Conservation (phyloP, 208 protist species). For the Trichomonas gallinae region DNA sequence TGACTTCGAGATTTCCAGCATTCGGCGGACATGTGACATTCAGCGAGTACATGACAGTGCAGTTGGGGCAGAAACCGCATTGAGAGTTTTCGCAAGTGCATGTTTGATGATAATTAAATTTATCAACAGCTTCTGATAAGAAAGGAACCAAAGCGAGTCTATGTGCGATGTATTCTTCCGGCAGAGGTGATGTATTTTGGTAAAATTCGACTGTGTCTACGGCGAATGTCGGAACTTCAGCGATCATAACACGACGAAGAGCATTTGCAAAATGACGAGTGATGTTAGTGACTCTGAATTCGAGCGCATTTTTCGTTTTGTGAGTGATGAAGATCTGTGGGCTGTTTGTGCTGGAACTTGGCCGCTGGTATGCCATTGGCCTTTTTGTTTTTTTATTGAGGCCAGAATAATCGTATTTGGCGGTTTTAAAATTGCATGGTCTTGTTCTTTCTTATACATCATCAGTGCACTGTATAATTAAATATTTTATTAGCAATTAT, state of each 20-base stretch:
- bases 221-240: slow-evolving; percentile 89
- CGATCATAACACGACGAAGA: slow-evolving; percentile 84
- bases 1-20: no score
- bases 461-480: no score
- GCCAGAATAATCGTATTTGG: not conserved
- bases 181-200: slow-evolving; percentile 63
- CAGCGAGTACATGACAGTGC: slow-evolving; percentile 41
- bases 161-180: slow-evolving; percentile 96
- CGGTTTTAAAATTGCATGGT: not conserved
- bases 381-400: not conserved
- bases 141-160: slow-evolving; percentile 90
- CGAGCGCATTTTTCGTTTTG: not conserved
- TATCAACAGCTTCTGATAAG: not conserved
- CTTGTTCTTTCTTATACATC: no score
- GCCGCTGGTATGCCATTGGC: not conserved
- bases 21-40: slow-evolving; percentile 43
- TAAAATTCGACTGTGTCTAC: slow-evolving; percentile 85
- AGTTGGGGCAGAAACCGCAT: slow-evolving; percentile 36
- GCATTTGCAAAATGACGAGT: slow-evolving; percentile 80
- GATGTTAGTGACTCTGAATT: slow-evolving; percentile 53
- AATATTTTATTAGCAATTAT: no score
- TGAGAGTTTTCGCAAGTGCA: slow-evolving; percentile 30
- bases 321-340: not conserved
- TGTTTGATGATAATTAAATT: slow-evolving; percentile 5
- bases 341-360: not conserved